Evolutionary conservation across 306 rosid species (phyloP), one percentile per base, ranked within the genome.

Genomic region (Prunus padus): DNA sequence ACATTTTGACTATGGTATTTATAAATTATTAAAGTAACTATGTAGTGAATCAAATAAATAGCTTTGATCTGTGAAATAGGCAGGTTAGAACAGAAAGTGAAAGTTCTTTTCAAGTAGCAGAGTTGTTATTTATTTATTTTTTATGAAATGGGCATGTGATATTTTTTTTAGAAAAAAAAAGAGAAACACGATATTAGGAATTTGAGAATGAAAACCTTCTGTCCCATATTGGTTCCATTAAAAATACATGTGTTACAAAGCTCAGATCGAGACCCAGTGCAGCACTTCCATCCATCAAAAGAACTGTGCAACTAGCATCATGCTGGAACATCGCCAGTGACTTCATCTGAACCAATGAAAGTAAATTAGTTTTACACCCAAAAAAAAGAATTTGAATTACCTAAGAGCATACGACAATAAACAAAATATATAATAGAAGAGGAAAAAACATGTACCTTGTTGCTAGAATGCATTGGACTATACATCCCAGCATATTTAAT

Each of bases 181-280:
- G 1, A 25, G 3, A 52, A 20, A 8, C 63, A n/a, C 19, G 42
- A 57, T 11, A 37, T 16, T 23, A 40, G 22, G 16, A 50, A 69
- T 51, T 16, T 22, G 15, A 45, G 18, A 72, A 55, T 31, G 46
- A 71, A 54, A 45, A 95, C 99, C 99, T 95, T 88, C 87, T 84
- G 89, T 95, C 97, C 98, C 99, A 95, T 56, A 95, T 92, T 67
- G 99, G 99, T 82, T 95, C 99, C 99, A 95, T 95, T 72, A 95
- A 50, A 83, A 90, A 95, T 33, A 95, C 97, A 63, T 80, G 93
- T 0, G 97, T 86, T 40, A 92, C 97, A 82, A 95, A 95, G 85
- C 98, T 95, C 87, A 95, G 77, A 83, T 95, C 98, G 18, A 95
- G 97, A 81, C 98, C 98, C 88, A 95, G 69, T 30, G 98, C 98